phyloP scores from a whole-genome alignment of 2,329 filamentous ascomycete genomes.

The Pseudopithomyces chartarum region DNA sequence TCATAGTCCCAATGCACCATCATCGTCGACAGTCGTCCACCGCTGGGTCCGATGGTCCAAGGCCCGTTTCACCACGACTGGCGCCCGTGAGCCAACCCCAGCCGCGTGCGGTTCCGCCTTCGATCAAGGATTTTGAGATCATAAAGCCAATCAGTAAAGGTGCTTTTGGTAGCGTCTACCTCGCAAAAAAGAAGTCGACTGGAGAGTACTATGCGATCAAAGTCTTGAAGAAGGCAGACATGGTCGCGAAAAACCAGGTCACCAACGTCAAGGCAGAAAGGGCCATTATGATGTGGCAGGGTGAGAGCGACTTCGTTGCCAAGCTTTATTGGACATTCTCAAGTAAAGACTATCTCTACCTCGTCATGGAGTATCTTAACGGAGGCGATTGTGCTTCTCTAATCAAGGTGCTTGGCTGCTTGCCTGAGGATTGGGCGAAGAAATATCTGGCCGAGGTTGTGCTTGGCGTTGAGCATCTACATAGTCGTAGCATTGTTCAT shows the following conservation, averaged over 20 bases:
- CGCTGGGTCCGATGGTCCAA: slow-evolving; percentile 70
- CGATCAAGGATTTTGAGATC: slow-evolving; percentile 99
- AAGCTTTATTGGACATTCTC: slow-evolving; percentile 99
- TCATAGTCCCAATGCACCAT: slow-evolving; percentile 63
- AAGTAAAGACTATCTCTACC: slow-evolving; percentile 97
- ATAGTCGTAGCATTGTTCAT: slow-evolving; percentile 93
- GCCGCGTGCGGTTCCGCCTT: slow-evolving; percentile 86
- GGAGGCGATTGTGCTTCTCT: slow-evolving; percentile 96
- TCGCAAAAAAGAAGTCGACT: slow-evolving; percentile 98
- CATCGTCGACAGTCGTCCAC: slow-evolving; percentile 92
- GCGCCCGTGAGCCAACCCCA: slow-evolving; percentile 79
- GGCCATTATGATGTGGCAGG: slow-evolving; percentile 99
- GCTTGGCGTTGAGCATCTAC: slow-evolving; percentile 93
- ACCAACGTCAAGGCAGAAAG: slow-evolving; percentile 98
- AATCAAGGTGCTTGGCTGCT: slow-evolving; percentile 88
- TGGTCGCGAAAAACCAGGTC: slow-evolving; percentile 99
- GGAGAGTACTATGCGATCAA: slow-evolving; percentile 99
- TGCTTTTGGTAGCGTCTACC: slow-evolving; percentile 95
- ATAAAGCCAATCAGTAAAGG: slow-evolving; percentile 99
- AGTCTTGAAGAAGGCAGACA: slow-evolving; percentile 98
- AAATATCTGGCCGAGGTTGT: slow-evolving; percentile 97
- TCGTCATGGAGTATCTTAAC: slow-evolving; percentile 99
- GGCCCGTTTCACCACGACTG: slow-evolving; percentile 81
- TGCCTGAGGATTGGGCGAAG: slow-evolving; percentile 97
- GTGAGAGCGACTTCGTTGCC: slow-evolving; percentile 97